Conservation (phyloP, 2,329 filamentous ascomycete species). For the Corniculantispora saksenae region DNA sequence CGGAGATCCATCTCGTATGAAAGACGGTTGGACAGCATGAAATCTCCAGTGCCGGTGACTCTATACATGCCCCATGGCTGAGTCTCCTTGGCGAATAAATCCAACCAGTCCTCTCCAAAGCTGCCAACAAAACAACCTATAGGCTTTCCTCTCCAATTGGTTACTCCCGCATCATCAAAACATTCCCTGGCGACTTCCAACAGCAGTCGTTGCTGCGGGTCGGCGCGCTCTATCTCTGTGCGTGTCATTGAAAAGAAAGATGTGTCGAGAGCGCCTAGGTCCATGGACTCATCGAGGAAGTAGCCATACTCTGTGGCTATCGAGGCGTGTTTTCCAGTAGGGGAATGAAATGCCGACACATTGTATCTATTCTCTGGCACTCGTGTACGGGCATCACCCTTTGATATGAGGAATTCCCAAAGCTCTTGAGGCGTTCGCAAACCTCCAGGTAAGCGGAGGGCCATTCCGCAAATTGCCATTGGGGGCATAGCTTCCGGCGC, state of each 20-base stretch:
- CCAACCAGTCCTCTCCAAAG: conserved; percentile 35
- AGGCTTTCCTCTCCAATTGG: conserved; percentile 30
- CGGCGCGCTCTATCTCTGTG: conserved; percentile 33
- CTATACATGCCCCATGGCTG: conserved; percentile 25
- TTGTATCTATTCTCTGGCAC: conserved; percentile 28
- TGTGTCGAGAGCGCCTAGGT: conserved; percentile 30
- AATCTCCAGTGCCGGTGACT: conserved; percentile 27
- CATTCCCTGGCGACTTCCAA: conserved; percentile 38
- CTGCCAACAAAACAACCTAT: conserved; percentile 38
- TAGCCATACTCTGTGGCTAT: conserved; percentile 30
- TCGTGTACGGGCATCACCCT: conserved; percentile 24
- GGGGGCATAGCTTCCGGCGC: conserved; percentile 5
- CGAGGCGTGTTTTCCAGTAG: conserved; percentile 22
- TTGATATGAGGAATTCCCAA: conserved; percentile 29
- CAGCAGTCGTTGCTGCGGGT: conserved; percentile 40
- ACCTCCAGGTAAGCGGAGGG: conserved; percentile 28
- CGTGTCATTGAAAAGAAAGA: conserved; percentile 30
- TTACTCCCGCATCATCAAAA: conserved; percentile 37
- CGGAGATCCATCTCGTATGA: conserved; percentile 43
- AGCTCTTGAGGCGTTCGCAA: conserved; percentile 23
- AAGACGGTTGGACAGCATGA: conserved; percentile 33
- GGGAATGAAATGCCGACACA: conserved; percentile 23
- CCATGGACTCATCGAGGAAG: conserved; percentile 31
- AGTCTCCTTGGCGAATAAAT: conserved; percentile 28
- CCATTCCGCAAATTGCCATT: conserved; percentile 33